Base-by-base conservation (phyloP, 768 basidiomycete species). In the Terana coerulea region DNA sequence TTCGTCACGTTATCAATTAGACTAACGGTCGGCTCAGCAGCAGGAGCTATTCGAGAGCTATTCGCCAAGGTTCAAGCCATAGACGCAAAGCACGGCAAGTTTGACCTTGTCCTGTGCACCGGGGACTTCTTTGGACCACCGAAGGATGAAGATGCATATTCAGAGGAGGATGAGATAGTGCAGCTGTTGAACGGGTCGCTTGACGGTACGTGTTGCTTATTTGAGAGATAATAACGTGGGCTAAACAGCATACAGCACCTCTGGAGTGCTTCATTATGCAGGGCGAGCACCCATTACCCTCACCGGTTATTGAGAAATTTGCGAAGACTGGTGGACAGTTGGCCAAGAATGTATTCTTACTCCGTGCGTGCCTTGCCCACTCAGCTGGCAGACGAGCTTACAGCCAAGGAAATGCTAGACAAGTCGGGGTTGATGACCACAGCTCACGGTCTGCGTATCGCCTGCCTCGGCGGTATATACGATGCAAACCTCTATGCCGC, bases 181-280 rank as follows among this genome's bases (percentile, higher is more conserved):
- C 74, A 83, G 57, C 72, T 94, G 25, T 67, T 95, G 58, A 73
- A 78, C 8, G 94, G 88, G 0, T 68, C 73, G 21, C 61, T 93
- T 29, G 78, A 85, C 72, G 84, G 90, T 83, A 65, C 36, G 72
- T 50, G 34, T 34, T 55, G 29, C 21, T 37, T 25, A 30, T 15
- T 8, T 45, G 28, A n/a, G 6, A 29, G 39, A 61, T 47, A 62
- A 26, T 40, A 37, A 31, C 25, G 58, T 47, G 26, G 53, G 15
- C 33, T 30, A 19, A 29, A 28, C 52, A 48, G 36, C 57, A 33
- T 58, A 35, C 53, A 95, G 91, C 84, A 25, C 91, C 95, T 10
- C 70, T 95, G 15, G 88, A 91, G 61, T 94, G 91, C 59, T 98
- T 95, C 71, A 83, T 97, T 52, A 94, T 93, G 80, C 85, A 93